phyloP scores from a whole-genome alignment of 306 rosid genomes.

The Casuarina cunninghamiana region DNA sequence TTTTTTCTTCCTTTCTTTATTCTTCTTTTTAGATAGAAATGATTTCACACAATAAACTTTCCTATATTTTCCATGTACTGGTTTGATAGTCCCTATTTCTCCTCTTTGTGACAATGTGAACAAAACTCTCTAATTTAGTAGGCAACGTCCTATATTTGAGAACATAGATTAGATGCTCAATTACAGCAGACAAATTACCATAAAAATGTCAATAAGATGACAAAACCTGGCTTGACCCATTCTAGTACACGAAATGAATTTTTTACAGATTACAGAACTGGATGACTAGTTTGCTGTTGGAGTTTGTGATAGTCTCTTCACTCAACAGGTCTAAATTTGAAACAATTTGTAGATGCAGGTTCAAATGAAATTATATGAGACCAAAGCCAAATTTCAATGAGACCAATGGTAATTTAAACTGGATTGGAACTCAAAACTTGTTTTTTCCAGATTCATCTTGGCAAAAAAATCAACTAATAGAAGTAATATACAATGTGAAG shows the following conservation, averaged over 20 bases:
- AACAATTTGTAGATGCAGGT: background rate
- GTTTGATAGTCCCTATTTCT: background rate
- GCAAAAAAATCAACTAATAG: background rate
- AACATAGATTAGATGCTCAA: background rate
- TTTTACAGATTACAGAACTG: background rate
- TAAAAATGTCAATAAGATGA: background rate
- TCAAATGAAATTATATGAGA: background rate
- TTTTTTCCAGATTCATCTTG: background rate
- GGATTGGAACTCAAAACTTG: background rate
- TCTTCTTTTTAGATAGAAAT: background rate
- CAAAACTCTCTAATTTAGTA: background rate
- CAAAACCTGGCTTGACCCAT: background rate
- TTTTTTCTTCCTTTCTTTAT: background rate
- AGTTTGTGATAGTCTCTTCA: background rate
- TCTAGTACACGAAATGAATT: background rate
- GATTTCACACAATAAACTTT: background rate
- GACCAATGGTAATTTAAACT: background rate
- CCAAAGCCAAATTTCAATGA: background rate
- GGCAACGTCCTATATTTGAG: background rate
- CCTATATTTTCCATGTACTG: background rate
- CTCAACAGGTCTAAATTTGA: background rate
- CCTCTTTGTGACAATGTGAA: too few relatives aligned
- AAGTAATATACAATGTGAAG: background rate
- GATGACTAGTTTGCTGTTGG: background rate
- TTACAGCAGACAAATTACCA: background rate